These are phyloP conservation scores for Macrophomina phaseolina DNA, from an alignment of 2,329 filamentous ascomycete species.

Conservation along the genomic window DNA sequence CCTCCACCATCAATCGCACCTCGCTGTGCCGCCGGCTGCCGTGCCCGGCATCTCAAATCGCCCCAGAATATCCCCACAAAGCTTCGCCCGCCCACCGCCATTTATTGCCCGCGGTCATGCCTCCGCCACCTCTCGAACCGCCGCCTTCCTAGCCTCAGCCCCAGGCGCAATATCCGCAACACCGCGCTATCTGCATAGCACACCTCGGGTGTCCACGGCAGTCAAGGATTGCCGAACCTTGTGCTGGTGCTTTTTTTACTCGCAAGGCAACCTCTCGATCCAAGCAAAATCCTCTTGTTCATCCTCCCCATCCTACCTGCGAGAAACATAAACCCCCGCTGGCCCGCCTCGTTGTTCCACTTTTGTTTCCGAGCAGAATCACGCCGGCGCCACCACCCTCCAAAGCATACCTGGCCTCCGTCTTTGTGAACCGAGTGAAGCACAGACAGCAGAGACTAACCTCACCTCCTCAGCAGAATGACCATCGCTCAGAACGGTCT, in stretches of 20 bases:
- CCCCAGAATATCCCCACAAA: conserved; percentile 5
- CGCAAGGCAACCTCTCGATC: background rate
- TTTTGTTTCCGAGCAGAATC: conserved; percentile 14
- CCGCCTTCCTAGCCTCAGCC: background rate
- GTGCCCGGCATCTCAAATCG: conserved; percentile 4
- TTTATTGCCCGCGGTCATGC: background rate
- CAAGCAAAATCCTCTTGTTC: background rate
- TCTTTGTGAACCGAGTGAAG: background rate
- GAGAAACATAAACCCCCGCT: background rate
- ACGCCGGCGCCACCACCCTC: background rate
- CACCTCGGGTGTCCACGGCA: conserved; percentile 16
- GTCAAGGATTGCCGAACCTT: background rate
- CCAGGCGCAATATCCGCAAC: background rate
- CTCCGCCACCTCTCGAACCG: background rate
- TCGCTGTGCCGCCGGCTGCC: conserved; percentile 12
- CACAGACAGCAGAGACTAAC: background rate
- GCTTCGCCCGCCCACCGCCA: background rate
- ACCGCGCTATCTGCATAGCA: background rate
- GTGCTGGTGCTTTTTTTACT: background rate
- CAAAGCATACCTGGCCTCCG: conserved; percentile 5
- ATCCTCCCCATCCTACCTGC: background rate
- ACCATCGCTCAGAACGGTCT: background rate
- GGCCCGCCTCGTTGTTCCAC: background rate
- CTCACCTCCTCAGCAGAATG: conserved; percentile 2
- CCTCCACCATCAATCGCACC: background rate